phyloP scores from a whole-genome alignment of 169 alveolate species.

The Plasmodium relictum region DNA sequence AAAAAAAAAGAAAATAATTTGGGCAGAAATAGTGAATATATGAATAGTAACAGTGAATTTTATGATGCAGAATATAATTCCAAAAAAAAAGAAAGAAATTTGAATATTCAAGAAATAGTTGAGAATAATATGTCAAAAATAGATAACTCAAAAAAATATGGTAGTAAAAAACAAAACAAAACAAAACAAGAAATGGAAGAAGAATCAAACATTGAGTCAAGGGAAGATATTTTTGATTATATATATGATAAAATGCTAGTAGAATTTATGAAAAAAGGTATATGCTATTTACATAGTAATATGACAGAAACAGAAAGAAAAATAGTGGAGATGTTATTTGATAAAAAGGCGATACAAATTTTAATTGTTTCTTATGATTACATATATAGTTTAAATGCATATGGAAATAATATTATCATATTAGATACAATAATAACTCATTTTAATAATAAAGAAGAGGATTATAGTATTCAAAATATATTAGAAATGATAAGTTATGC shows the following conservation, averaged over 20 bases:
- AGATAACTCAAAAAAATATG: neutral
- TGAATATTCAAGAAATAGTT: neutral
- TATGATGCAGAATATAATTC: neutral
- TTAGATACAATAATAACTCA: slow-evolving; percentile 87
- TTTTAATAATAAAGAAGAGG: slow-evolving; percentile 91
- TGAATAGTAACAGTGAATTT: neutral
- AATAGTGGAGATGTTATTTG: slow-evolving; percentile 87
- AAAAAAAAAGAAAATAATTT: neutral
- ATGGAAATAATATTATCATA: slow-evolving; percentile 88
- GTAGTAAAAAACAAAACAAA: neutral
- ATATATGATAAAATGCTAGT: slow-evolving; percentile 2
- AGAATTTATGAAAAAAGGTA: slow-evolving; percentile 29
- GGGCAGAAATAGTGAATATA: neutral
- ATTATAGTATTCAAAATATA: slow-evolving; percentile 96
- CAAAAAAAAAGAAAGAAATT: too few relatives aligned
- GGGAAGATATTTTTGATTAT: slow-evolving; percentile 6
- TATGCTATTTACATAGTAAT: slow-evolving; percentile 85
- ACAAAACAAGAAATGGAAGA: neutral
- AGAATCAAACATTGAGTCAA: neutral
- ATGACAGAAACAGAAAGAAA: slow-evolving; percentile 87
- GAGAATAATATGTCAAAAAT: neutral
- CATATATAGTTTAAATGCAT: slow-evolving; percentile 93
- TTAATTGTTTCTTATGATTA: slow-evolving; percentile 92
- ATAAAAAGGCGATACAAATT: slow-evolving; percentile 90
- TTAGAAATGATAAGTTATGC: slow-evolving; percentile 94